phyloP scores from a whole-genome alignment of 2,329 filamentous ascomycete species.

The Fusarium kyushuense region DNA sequence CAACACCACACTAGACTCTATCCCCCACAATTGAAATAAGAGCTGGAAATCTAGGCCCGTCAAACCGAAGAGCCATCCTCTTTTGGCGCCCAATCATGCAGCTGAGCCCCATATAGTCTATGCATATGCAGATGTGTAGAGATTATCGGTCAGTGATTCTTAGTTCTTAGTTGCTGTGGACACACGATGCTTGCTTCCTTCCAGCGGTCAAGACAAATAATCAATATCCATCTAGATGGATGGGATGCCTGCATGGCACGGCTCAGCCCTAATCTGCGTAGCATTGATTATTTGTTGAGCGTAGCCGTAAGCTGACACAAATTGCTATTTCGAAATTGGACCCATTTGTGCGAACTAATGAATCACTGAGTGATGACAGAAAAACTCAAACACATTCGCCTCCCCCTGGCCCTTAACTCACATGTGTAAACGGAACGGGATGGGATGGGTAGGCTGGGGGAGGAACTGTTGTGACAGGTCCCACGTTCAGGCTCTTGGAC shows the following conservation, averaged over 20 bases:
- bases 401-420: slow-evolving; percentile 35
- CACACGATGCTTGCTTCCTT: slow-evolving; percentile 36
- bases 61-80: slow-evolving; percentile 16
- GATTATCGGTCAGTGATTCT: slow-evolving; percentile 15
- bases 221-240: not conserved
- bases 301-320: slow-evolving; percentile 34
- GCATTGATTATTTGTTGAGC: slow-evolving; percentile 28
- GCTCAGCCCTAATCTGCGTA: slow-evolving; percentile 28
- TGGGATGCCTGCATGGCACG: slow-evolving; percentile 4
- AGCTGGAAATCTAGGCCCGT: slow-evolving; percentile 26
- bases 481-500: slow-evolving; percentile 37
- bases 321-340: slow-evolving; percentile 38
- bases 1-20: not conserved
- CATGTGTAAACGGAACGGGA: slow-evolving; percentile 11
- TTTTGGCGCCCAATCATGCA: slow-evolving; percentile 27
- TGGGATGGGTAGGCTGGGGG: slow-evolving; percentile 9
- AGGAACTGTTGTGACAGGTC: slow-evolving; percentile 24
- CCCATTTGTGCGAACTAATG: slow-evolving; percentile 20
- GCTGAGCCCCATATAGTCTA: slow-evolving; percentile 12
- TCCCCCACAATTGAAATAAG: slow-evolving; percentile 31
- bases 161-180: slow-evolving; percentile 12
- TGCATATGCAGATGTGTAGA: slow-evolving; percentile 7
- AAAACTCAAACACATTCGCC: slow-evolving; percentile 3
- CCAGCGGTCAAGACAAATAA: slow-evolving; percentile 39
- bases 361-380: slow-evolving; percentile 30